phyloP scores from a whole-genome alignment of 2,329 filamentous ascomycete genomes.

The Monosporascus cannonballus region DNA sequence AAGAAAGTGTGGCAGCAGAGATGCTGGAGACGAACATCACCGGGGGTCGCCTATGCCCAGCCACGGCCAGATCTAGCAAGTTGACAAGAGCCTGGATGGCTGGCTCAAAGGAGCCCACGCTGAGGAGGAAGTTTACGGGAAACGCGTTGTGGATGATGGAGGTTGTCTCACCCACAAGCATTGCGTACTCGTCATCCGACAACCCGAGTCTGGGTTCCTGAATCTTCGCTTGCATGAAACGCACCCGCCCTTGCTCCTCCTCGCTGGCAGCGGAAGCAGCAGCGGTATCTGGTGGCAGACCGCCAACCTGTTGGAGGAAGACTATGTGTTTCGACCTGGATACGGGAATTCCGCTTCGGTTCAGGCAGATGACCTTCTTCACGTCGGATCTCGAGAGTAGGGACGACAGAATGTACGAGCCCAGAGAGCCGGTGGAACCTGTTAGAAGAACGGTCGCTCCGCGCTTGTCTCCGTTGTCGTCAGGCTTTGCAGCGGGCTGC shows the following conservation, averaged over 20 bases:
- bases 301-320: constrained; percentile 25
- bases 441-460: constrained; percentile 37
- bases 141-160: constrained; percentile 48
- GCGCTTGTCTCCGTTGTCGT: constrained; percentile 10
- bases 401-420: constrained; percentile 37
- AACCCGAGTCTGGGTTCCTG: constrained; percentile 43
- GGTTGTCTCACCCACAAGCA: constrained; percentile 33
- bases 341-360: constrained; percentile 27
- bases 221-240: constrained; percentile 44
- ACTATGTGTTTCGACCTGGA: constrained; percentile 24
- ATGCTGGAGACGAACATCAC: constrained; percentile 38
- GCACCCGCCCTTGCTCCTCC: constrained; percentile 23
- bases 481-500: too few species aligned
- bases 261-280: too few species aligned
- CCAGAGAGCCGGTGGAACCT: constrained; percentile 41
- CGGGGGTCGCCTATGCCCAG: constrained; percentile 24
- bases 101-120: constrained; percentile 40
- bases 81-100: constrained; percentile 45
- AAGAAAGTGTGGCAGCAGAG: constrained; percentile 6
- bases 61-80: constrained; percentile 35
- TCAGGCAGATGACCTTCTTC: constrained; percentile 40
- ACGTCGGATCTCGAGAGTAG: constrained; percentile 27
- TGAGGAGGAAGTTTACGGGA: constrained; percentile 47
- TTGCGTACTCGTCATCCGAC: constrained; percentile 25
- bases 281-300: constrained; percentile 14